These are phyloP conservation scores for Hanseniaspora valbyensis DNA, from an alignment of 805 yeast species.

Conservation along the genomic window DNA sequence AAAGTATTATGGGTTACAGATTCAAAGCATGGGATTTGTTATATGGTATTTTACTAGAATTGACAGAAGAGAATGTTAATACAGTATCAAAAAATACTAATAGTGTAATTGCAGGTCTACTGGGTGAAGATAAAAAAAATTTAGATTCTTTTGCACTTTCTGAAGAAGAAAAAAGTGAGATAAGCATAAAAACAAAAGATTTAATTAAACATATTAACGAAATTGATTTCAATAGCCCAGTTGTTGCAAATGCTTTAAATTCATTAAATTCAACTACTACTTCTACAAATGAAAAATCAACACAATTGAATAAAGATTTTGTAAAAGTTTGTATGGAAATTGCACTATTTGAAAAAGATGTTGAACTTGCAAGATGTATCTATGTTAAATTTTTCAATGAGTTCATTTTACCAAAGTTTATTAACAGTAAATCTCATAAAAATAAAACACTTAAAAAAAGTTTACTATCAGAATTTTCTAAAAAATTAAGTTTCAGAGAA, in stretches of 20 bases:
- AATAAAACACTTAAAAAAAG: neutral
- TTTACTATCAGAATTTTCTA: neutral
- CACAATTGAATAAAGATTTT: neutral
- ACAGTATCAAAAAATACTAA: neutral
- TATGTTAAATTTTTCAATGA: conserved; percentile 1
- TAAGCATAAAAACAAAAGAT: neutral
- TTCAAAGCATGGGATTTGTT: conserved; percentile 10
- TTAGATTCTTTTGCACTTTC: no score
- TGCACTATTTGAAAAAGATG: conserved; percentile 7
- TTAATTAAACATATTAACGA: neutral
- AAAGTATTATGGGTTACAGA: neutral
- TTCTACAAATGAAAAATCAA: neutral
- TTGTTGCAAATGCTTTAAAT: neutral
- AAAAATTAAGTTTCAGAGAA: neutral
- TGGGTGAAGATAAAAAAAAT: no score
- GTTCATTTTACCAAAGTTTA: neutral
- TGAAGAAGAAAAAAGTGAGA: neutral
- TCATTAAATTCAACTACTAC: neutral
- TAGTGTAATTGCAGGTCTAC: neutral
- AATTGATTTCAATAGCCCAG: neutral
- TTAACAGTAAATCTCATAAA: no score
- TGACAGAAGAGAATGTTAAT: neutral
- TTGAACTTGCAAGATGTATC: conserved; percentile 8
- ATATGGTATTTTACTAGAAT: conserved; percentile 5
- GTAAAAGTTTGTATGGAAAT: conserved; percentile 4